Percentiles rank a stretch among this genome's conserved stretches.
Conservation (phyloP, 305 asterid species). For the Fraxinus latifolia region DNA sequence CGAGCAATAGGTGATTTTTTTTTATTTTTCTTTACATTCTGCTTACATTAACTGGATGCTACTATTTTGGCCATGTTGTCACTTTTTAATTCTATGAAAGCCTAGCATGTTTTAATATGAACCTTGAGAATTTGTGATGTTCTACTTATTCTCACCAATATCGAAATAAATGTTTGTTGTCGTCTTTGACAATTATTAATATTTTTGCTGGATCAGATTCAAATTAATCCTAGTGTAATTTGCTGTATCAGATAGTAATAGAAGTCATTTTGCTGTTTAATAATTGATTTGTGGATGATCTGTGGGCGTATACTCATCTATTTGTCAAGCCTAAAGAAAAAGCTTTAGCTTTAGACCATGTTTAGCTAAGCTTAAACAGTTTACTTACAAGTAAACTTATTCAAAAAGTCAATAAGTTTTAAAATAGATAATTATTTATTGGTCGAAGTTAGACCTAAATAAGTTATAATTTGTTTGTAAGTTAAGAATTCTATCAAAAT, state of each 20-base stretch:
- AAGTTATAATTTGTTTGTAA: not conserved
- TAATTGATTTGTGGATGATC: not conserved
- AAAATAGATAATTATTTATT: not conserved
- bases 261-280: not conserved
- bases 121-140: not conserved
- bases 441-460: not conserved
- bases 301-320: not conserved
- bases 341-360: not conserved
- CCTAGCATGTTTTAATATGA: not conserved
- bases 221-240: not conserved
- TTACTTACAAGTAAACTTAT: not conserved
- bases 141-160: not conserved
- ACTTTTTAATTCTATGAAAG: not conserved
- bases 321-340: not conserved
- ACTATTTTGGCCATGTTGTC: not conserved
- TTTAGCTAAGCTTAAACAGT: not conserved
- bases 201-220: not conserved
- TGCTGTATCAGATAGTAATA: not conserved
- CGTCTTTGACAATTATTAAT: not conserved
- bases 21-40: not conserved
- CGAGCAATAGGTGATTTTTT: constrained; percentile 45
- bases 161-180: not conserved
- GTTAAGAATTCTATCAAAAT: not conserved
- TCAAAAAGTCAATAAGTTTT: not conserved
- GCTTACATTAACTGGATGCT: not conserved